Evolutionary conservation across 2,329 filamentous ascomycete genomes (phyloP).

Genomic region (Niveomyces coronatus): DNA sequence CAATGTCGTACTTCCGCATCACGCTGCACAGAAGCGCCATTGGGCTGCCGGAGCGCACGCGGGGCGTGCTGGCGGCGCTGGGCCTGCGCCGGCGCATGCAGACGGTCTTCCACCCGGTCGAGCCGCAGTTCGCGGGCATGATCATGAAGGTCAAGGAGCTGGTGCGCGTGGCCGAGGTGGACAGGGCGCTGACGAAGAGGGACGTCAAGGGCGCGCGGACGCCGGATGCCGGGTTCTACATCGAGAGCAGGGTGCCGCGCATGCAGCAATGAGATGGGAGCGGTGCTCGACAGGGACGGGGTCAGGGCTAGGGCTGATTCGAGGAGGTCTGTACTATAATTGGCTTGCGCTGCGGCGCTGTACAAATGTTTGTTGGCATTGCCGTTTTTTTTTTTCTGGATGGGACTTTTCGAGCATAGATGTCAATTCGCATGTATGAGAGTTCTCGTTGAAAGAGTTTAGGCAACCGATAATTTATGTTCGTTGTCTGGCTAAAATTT

Average conservation of each 20-base stretch:
- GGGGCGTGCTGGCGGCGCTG: slow-evolving; percentile 73
- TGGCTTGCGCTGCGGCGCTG: too few relatives aligned
- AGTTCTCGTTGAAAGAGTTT: too few relatives aligned
- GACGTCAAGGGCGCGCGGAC: slow-evolving; percentile 62
- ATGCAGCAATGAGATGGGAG: background rate
- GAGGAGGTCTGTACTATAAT: too few relatives aligned
- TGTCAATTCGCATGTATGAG: too few relatives aligned
- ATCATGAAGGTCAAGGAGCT: slow-evolving; percentile 93
- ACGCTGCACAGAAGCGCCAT: slow-evolving; percentile 85
- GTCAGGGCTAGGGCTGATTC: too few relatives aligned
- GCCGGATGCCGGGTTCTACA: slow-evolving; percentile 70
- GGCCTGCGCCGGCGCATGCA: slow-evolving; percentile 76
- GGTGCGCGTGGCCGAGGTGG: slow-evolving; percentile 72
- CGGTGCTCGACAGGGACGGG: background rate
- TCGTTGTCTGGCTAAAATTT: too few relatives aligned
- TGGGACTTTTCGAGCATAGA: too few relatives aligned
- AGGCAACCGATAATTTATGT: too few relatives aligned
- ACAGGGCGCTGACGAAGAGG: slow-evolving; percentile 47
- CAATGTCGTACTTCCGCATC: slow-evolving; percentile 79
- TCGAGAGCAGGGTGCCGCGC: slow-evolving; percentile 47
- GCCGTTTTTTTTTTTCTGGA: too few relatives aligned
- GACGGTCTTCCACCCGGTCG: slow-evolving; percentile 83
- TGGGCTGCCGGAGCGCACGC: slow-evolving; percentile 70
- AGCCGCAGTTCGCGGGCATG: slow-evolving; percentile 72
- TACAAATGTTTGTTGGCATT: too few relatives aligned